phyloP scores from a whole-genome alignment of 495 filamentous ascomycete species.

The Staphylotrichum longicolle region DNA sequence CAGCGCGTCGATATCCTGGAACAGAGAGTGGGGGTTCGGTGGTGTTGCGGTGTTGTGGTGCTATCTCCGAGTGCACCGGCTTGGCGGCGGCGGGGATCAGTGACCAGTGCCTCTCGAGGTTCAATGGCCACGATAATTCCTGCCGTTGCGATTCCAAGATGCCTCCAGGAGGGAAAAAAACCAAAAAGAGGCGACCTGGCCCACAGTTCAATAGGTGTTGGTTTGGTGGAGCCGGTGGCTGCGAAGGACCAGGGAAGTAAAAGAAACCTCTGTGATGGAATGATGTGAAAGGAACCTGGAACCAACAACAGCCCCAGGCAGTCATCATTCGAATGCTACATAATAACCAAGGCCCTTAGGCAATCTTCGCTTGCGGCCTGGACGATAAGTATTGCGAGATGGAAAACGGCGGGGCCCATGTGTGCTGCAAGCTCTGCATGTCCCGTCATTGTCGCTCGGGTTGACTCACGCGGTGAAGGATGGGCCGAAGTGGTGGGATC shows the following conservation, averaged over 20 bases:
- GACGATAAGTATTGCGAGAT: too few relatives aligned
- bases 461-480: constrained; percentile 35
- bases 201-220: constrained; percentile 7
- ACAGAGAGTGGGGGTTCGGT: neutral
- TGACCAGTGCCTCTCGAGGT: neutral
- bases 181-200: neutral
- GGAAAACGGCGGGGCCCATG: neutral
- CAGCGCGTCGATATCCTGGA: too few relatives aligned
- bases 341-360: neutral
- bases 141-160: neutral
- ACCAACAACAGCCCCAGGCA: neutral
- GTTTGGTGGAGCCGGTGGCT: neutral
- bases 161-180: neutral
- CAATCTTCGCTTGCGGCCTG: too few relatives aligned
- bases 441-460: neutral
- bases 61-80: constrained; percentile 5
- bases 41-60: neutral
- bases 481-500: neutral
- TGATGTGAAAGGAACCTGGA: neutral
- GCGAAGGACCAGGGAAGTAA: neutral
- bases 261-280: neutral
- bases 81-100: neutral
- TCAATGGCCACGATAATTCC: neutral
- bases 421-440: neutral
- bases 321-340: neutral